Conservation (phyloP, 352 stramenopile genomes). For the Thalassiosira oceanica region DNA sequence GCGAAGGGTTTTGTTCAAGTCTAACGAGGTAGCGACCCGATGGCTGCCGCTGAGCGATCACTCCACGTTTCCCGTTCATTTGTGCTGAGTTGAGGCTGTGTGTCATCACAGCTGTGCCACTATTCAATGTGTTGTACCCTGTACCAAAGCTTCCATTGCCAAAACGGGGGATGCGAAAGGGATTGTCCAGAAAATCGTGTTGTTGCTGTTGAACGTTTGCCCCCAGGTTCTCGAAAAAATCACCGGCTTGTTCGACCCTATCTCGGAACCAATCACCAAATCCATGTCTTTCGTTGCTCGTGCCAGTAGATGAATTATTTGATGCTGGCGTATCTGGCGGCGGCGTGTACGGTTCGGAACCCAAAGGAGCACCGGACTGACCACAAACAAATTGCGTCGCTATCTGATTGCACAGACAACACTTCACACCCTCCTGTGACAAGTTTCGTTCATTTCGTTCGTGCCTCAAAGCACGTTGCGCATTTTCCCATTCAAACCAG, state of each 20-base stretch:
- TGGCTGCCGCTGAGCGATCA: background rate
- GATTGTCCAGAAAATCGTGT: too few species aligned
- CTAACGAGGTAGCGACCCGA: slow-evolving; percentile 23
- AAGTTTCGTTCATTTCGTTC: background rate
- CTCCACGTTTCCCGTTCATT: too few species aligned
- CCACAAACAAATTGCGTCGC: slow-evolving; percentile 36
- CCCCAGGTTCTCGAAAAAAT: slow-evolving; percentile 21
- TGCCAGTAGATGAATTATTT: slow-evolving; percentile 1
- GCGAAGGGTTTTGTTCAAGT: slow-evolving; percentile 17
- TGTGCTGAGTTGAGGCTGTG: background rate
- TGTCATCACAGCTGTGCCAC: background rate
- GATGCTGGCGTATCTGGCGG: too few species aligned
- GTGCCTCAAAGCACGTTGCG: slow-evolving; percentile 11
- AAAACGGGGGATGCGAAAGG: slow-evolving; percentile 9
- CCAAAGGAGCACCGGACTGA: slow-evolving; percentile 16
- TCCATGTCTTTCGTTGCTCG: background rate
- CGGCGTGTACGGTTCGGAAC: slow-evolving; percentile 30
- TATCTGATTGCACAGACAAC: slow-evolving; percentile 45
- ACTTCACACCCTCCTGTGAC: slow-evolving; percentile 19
- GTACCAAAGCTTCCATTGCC: background rate
- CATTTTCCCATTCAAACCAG: slow-evolving; percentile 52
- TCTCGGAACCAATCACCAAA: slow-evolving; percentile 7
- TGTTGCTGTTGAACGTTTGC: slow-evolving; percentile 5
- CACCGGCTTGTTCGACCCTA: slow-evolving; percentile 1
- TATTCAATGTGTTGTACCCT: background rate